These are phyloP conservation scores for Diaporthe longicolla DNA, from an alignment of 2,329 filamentous ascomycete genomes.

Conservation along the genomic window DNA sequence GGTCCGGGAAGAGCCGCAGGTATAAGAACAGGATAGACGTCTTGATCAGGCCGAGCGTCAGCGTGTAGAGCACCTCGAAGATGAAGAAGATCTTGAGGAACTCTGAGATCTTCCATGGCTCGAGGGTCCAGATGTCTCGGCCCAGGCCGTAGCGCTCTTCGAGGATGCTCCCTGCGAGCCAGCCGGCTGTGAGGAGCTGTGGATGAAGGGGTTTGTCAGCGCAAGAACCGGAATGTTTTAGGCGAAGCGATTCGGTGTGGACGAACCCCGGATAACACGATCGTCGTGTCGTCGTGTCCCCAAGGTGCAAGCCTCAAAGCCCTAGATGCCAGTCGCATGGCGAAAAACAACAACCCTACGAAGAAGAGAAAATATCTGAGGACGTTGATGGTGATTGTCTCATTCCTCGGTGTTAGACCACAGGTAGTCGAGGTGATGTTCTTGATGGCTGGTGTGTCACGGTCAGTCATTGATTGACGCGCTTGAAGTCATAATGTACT, in stretches of 20 bases:
- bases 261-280: constrained; percentile 15
- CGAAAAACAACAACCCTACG: constrained; percentile 48
- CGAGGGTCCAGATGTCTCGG: constrained; percentile 42
- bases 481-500: background rate
- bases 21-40: constrained; percentile 34
- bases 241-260: background rate
- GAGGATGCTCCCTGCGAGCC: constrained; percentile 34
- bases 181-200: constrained; percentile 9
- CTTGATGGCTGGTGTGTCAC: background rate
- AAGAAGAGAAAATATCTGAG: constrained; percentile 47
- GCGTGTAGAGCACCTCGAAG: constrained; percentile 48
- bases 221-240: background rate
- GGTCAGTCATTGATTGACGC: background rate
- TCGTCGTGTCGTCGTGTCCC: constrained; percentile 33
- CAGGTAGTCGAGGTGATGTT: constrained; percentile 28
- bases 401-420: background rate
- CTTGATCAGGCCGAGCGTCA: constrained; percentile 28
- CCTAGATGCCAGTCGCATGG: constrained; percentile 16
- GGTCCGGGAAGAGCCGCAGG: constrained; percentile 26
- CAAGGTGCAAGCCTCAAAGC: constrained; percentile 4
- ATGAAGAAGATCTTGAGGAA: constrained; percentile 32
- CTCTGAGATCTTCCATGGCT: constrained; percentile 38
- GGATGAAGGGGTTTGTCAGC: background rate
- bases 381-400: background rate
- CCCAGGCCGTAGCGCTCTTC: constrained; percentile 54